Evolutionary conservation across 345 rosid genomes (phyloP).

Genomic region (Euphorbia lathyris): DNA sequence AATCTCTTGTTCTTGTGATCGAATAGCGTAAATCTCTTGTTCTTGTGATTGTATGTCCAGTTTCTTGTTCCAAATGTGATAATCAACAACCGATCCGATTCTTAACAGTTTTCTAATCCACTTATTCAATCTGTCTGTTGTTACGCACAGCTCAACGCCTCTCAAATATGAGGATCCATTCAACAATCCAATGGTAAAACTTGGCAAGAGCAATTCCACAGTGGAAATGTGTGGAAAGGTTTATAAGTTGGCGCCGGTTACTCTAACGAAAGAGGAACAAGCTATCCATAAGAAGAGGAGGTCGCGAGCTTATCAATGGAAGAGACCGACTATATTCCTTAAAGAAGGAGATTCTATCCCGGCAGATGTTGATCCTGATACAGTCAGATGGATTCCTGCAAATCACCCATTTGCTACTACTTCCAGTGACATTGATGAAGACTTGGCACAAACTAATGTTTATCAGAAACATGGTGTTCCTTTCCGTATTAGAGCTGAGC

Average conservation of each 20-base stretch:
- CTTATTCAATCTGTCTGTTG: background rate
- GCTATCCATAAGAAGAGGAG: constrained; percentile 81
- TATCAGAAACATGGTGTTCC: constrained; percentile 94
- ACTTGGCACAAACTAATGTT: constrained; percentile 84
- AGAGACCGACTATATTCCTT: constrained; percentile 78
- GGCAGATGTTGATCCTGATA: constrained; percentile 86
- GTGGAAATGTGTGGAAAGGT: constrained; percentile 96
- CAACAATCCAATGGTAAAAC: constrained; percentile 83
- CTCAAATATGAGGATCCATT: constrained; percentile 90
- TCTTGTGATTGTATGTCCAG: too few relatives aligned
- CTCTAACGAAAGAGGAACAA: constrained; percentile 74
- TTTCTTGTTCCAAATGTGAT: too few relatives aligned
- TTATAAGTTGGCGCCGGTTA: constrained; percentile 75
- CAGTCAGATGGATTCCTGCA: constrained; percentile 96
- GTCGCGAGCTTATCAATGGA: constrained; percentile 97
- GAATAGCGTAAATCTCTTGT: too few relatives aligned
- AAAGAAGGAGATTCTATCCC: constrained; percentile 92
- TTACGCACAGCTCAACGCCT: constrained; percentile 56
- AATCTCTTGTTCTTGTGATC: too few relatives aligned
- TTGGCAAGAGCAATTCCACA: constrained; percentile 67
- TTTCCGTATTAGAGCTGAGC: constrained; percentile 86
- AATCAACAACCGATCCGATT: too few relatives aligned
- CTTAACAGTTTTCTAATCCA: background rate
- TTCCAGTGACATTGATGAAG: constrained; percentile 78
- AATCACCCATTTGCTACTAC: constrained; percentile 98